Conservation (phyloP, 116 monocot species). For the Papilionanthe hybrid region DNA sequence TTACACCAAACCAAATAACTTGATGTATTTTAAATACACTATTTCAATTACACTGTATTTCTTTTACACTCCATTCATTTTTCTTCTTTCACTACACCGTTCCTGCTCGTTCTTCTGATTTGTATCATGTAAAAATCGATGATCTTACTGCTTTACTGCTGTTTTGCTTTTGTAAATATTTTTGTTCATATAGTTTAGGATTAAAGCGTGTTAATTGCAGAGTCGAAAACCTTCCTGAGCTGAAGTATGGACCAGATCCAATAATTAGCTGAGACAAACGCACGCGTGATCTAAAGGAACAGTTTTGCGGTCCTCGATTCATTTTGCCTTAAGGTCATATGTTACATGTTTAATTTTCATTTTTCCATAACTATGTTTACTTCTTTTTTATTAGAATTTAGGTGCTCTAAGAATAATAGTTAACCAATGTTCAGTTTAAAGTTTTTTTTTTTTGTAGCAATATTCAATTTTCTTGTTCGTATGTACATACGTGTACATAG, state of each 20-base stretch:
- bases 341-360: background rate
- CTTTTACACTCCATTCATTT: too few species aligned
- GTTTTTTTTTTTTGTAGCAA: background rate
- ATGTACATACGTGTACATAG: background rate
- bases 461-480: background rate
- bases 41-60: too few species aligned
- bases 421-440: too few species aligned
- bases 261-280: constrained; percentile 2
- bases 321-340: background rate
- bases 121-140: background rate
- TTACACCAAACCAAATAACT: too few species aligned
- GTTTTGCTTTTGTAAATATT: background rate
- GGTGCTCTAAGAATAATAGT: too few species aligned
- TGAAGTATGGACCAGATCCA: constrained; percentile 13
- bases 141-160: background rate
- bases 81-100: background rate
- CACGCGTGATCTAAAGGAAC: background rate
- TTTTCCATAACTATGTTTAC: background rate
- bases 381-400: background rate
- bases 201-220: background rate
- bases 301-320: background rate
- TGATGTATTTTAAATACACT: too few species aligned
- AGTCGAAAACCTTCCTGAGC: constrained; percentile 8
- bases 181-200: background rate
- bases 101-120: background rate